Evolutionary conservation across 306 rosid species (phyloP), one percentile per base, ranked within the genome.

Genomic region (Hippophae rhamnoides): DNA sequence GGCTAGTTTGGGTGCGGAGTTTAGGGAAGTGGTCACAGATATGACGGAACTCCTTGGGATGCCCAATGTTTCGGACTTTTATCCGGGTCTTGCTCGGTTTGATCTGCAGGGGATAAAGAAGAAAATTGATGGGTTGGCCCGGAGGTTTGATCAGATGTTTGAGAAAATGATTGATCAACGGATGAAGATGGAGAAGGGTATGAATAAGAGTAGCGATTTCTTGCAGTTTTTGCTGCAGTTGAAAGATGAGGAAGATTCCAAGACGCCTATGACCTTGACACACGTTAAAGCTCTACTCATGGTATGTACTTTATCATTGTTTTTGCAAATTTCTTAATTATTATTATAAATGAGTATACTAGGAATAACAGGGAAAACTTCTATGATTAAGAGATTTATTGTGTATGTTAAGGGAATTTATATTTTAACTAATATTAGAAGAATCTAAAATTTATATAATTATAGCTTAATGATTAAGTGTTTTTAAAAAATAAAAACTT

Each of bases 31-130:
- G 64, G 73, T 82, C 41, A 55, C 81, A 41, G 72, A 70, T 6
- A 67, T 77, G 31, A 79, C 79, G 6, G 61, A 23, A 12, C 61
- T 82, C 2, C 1, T 82, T 26, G 81, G 70, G 25, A 79, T 65
- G 65, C 90, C 90, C 7, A 86, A 86, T 26, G 2, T 86, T 10
- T 86, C 89, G 31, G 94, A 90, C 10, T 82, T 81, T 8, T 90
- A 64, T 49, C 85, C 90, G 47, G 55, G 61, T 23, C 44, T 90
- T 81, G 86, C 86, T 10, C 68, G 82, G 44, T 84, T 86, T 4
- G 95, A 90, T 46, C 43, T 90, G 74, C 97, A 86, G 40, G 90
- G 94, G 5, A 56, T 84, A 46, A 66, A 5, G 62, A 79, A 71
- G 60, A 12, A 77, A 65, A 80, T 77, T 79, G 12, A 41, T 0